Conservation (phyloP, 441 rosid genomes). For the Erodium moschatum region DNA sequence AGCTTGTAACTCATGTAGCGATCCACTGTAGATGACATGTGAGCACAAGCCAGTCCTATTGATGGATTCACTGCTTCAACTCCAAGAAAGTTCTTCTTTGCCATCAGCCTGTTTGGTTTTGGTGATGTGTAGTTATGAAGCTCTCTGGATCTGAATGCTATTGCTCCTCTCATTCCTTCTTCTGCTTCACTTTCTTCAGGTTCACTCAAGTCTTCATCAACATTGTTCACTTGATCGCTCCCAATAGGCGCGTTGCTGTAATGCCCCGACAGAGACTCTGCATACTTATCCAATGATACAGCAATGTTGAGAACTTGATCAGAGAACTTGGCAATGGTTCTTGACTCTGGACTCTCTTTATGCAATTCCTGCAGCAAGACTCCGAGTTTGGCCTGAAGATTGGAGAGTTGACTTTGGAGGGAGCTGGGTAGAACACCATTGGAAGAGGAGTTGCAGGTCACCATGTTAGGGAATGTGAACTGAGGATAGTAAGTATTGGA, state of each 20-base stretch:
- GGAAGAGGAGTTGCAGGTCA: slow-evolving; percentile 7
- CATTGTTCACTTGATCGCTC: slow-evolving; percentile 16
- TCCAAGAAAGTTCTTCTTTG: slow-evolving; percentile 41
- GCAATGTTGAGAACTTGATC: slow-evolving; percentile 40
- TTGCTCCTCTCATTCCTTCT: slow-evolving; percentile 15
- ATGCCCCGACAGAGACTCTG: slow-evolving; percentile 21
- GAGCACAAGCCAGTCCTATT: slow-evolving; percentile 33
- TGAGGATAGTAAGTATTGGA: slow-evolving; percentile 18
- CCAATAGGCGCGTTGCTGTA: slow-evolving; percentile 15
- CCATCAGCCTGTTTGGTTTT: slow-evolving; percentile 29
- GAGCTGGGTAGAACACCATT: not conserved
- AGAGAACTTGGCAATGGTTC: slow-evolving; percentile 25
- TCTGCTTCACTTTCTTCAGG: slow-evolving; percentile 27
- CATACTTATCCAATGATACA: slow-evolving; percentile 38
- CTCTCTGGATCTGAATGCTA: slow-evolving; percentile 33
- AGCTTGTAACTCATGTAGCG: slow-evolving; percentile 36
- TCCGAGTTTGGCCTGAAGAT: slow-evolving; percentile 34
- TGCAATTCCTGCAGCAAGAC: slow-evolving; percentile 36
- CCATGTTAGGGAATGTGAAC: not conserved
- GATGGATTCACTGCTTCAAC: slow-evolving; percentile 40
- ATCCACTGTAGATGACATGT: slow-evolving; percentile 25
- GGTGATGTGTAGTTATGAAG: slow-evolving; percentile 34
- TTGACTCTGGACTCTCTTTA: slow-evolving; percentile 10
- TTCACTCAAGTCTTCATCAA: slow-evolving; percentile 28
- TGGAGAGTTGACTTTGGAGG: slow-evolving; percentile 29